A percentile compares a stretch with the other conserved stretches of the same genome.
Conservation (phyloP, 495 filamentous ascomycete genomes). For the Penicillium pulvis region DNA sequence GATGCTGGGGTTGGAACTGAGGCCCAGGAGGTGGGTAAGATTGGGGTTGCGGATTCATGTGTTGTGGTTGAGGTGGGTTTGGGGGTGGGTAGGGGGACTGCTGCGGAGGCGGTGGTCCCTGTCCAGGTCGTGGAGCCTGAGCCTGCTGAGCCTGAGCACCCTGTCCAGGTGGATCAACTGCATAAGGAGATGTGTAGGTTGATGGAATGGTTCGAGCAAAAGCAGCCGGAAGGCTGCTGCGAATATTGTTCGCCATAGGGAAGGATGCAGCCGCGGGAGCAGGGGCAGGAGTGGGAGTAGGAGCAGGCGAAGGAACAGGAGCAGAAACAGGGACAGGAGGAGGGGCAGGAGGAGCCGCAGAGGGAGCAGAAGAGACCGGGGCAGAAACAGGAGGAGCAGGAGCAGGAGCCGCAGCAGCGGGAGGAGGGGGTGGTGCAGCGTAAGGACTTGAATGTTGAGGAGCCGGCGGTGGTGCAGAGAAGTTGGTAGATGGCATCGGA, state of each 20-base stretch:
- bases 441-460: slow-evolving; percentile 32
- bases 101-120: slow-evolving; percentile 24
- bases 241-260: slow-evolving; percentile 44
- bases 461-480: slow-evolving; percentile 25
- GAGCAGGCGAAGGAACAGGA: slow-evolving; percentile 22
- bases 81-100: slow-evolving; percentile 29
- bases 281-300: slow-evolving; percentile 17
- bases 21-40: slow-evolving; percentile 23
- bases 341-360: slow-evolving; percentile 23
- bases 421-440: slow-evolving; percentile 13
- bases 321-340: slow-evolving; percentile 21
- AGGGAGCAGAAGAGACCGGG: slow-evolving; percentile 13
- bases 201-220: slow-evolving; percentile 43
- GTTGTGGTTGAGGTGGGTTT: slow-evolving; percentile 26
- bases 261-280: slow-evolving; percentile 34
- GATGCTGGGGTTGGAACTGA: slow-evolving; percentile 26
- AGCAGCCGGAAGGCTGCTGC: slow-evolving; percentile 47
- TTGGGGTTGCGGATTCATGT: slow-evolving; percentile 24
- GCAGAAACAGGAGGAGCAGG: slow-evolving; percentile 17
- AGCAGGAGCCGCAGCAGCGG: slow-evolving; percentile 5
- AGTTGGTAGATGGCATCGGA: slow-evolving; percentile 39
- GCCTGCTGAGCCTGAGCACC: slow-evolving; percentile 32
- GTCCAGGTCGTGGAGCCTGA: slow-evolving; percentile 32
- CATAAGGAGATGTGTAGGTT: slow-evolving; percentile 47
- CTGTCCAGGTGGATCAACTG: slow-evolving; percentile 42